Evolutionary conservation across 2,329 filamentous ascomycete species (phyloP).

Genomic region (Myriosclerotinia scirpicola): DNA sequence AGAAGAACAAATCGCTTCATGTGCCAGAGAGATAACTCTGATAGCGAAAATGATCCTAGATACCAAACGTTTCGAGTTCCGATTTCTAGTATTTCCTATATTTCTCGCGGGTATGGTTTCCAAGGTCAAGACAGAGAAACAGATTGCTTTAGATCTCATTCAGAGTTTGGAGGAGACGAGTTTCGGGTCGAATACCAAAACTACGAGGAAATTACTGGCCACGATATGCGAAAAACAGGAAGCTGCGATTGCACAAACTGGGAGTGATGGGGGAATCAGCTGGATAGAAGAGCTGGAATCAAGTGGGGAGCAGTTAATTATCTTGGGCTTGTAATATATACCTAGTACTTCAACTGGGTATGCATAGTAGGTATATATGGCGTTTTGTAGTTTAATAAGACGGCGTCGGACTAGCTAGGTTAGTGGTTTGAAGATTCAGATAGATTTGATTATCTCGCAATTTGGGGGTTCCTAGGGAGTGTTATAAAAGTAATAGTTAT

Average conservation of each 20-base stretch:
- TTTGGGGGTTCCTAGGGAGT: too few relatives aligned
- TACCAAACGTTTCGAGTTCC: constrained; percentile 44
- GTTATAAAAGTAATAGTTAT: too few relatives aligned
- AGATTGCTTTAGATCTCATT: constrained; percentile 50
- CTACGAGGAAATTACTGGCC: constrained; percentile 48
- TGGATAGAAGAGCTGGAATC: constrained; percentile 51
- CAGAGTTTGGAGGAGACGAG: constrained; percentile 48
- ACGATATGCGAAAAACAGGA: constrained; percentile 38
- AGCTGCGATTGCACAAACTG: constrained; percentile 42
- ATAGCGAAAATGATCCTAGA: constrained; percentile 46
- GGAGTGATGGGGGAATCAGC: constrained; percentile 48
- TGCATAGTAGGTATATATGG: background rate
- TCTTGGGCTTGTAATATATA: constrained; percentile 47
- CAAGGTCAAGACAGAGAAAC: constrained; percentile 45
- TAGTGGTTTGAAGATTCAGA: background rate
- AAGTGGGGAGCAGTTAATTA: constrained; percentile 49
- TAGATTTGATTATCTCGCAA: too few relatives aligned
- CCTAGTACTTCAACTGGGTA: too few relatives aligned
- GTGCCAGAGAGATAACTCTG: constrained; percentile 47
- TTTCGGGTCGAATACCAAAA: constrained; percentile 50
- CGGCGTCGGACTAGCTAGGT: background rate
- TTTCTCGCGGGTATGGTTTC: constrained; percentile 54
- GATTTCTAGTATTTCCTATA: constrained; percentile 52
- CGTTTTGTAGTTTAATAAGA: background rate
- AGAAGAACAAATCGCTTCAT: constrained; percentile 47